These are phyloP conservation scores for Immersiella caudata DNA, from an alignment of 495 filamentous ascomycete genomes.

Conservation along the genomic window DNA sequence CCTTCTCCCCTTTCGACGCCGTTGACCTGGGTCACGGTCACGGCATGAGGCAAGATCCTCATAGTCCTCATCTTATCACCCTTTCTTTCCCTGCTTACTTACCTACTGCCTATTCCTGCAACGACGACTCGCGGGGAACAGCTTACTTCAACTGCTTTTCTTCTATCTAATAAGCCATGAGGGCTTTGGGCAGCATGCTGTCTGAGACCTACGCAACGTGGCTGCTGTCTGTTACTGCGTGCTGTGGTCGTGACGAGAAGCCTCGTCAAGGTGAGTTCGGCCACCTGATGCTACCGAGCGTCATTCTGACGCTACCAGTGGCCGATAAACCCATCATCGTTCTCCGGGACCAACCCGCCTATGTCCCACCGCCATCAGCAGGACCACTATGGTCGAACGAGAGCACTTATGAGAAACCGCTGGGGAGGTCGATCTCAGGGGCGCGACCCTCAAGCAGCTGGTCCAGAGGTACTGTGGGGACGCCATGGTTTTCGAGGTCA, in stretches of 20 bases:
- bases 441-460: conserved; percentile 35
- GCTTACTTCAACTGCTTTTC: neutral
- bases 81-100: neutral
- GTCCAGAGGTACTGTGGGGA: conserved; percentile 39
- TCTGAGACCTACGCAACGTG: conserved; percentile 45
- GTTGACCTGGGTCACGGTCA: neutral
- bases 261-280: conserved; percentile 34
- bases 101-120: conserved; percentile 23
- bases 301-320: conserved; percentile 17
- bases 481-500: conserved; percentile 36
- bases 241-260: conserved; percentile 47
- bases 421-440: conserved; percentile 39
- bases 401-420: conserved; percentile 32
- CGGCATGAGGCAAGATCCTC: conserved; percentile 24
- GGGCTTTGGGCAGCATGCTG: conserved; percentile 43
- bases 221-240: conserved; percentile 45
- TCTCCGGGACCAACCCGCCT: conserved; percentile 45
- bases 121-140: too few relatives aligned
- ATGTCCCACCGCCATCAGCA: conserved; percentile 38
- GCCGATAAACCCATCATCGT: conserved; percentile 37
- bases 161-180: conserved; percentile 34
- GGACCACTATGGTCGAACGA: conserved; percentile 36
- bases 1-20: neutral
- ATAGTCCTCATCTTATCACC: conserved; percentile 4
- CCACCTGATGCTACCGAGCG: neutral